Base-by-base conservation (phyloP, 106 monocot species). In the Posidonia australis region DNA sequence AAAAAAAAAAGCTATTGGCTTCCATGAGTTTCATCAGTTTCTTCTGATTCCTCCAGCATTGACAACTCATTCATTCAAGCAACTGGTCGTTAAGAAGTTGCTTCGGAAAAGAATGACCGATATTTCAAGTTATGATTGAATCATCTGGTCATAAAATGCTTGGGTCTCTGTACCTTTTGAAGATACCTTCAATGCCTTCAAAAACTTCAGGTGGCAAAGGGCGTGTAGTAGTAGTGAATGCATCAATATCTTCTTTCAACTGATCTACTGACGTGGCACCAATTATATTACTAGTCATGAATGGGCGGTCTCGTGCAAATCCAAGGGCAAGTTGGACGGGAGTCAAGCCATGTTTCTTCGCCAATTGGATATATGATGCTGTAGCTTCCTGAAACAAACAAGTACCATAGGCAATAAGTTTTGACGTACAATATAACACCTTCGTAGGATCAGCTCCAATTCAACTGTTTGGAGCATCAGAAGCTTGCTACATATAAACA, bases 251-350 rank as follows among this genome's bases (percentile, higher is more conserved):
- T 67, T 94, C 93, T 69, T 80, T 94, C 42, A 94, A 66, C 71
- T 94, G 93, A 58, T 81, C 86, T 41, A 94, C 45, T 26, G 83
- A 86, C 9, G 93, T 94, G 4, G 93, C 83, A 10, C 93, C 93
- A 22, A 94, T 86, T 51, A 94, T 89, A 7, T 86, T 74, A 69
- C 93, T 94, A 20, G 89, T 75, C 46, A 76, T 62, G 60, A 89
- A 86, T 13, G 86, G 83, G 0, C 81, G 78, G 57, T 86, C 93
- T 16, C 93, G 93, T n/a, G 74, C 73, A 57, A 89, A 94, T 67
- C 83, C 89, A 7, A 94, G 77, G 1, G 93, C 86, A 25, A 94
- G 86, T 74, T 94, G 81, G 65, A 94, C 93, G 10, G 84, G 86
- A 58, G 77, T 84, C 51, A 94, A 67, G 9, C 86, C 89, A 67